Base-by-base conservation (phyloP, 495 filamentous ascomycete genomes). In the Aspergillus baeticus region DNA sequence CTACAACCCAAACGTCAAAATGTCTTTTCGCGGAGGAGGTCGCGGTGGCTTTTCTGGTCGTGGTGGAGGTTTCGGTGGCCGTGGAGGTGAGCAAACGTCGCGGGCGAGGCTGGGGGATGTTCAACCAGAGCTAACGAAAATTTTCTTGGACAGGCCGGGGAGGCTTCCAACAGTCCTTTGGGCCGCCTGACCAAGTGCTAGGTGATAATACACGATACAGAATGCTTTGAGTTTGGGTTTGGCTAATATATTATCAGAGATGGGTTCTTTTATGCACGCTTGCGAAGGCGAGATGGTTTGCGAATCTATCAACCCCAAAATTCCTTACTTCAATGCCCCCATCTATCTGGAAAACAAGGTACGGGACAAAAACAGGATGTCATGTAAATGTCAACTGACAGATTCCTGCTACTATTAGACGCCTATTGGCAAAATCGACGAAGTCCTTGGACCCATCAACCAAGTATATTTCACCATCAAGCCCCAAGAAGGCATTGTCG, bases 271-370 rank as follows among this genome's bases (percentile, higher is more conserved):
- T 74, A 72, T 97, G 68, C 94, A 98, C 75, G 84, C 90, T 35
- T 92, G 88, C 74, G 94, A 98, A 73, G 93, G 94, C 66, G 94
- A 98, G 73, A 91, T 98, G 77, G 85, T 98, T 58, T 96, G 92
- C 86, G 84, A 89, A 75, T 92, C 88, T 51, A 84, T 87, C 71
- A 98, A 96, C 78, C 80, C 89, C 53, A 98, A 97, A 78, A 88
- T 98, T 50, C 94, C 94, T 43, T 96, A 97, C 75, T 98, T 98
- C 87, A 98, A 98, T 77, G 94, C 95, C 36, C 91, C 90, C 48
- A 96, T 98, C 66, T 98, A 92, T 79, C 86, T 98, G 48, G 92
- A 98, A 81, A 98, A 98, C 80, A 98, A 97, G 84, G 89, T 89
- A 66, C 52, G 68, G 62, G 18, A 36, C 43, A 34, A 14, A 31